Evolutionary conservation across 2,329 filamentous ascomycete species (phyloP).

Genomic region (Fusarium continuum): DNA sequence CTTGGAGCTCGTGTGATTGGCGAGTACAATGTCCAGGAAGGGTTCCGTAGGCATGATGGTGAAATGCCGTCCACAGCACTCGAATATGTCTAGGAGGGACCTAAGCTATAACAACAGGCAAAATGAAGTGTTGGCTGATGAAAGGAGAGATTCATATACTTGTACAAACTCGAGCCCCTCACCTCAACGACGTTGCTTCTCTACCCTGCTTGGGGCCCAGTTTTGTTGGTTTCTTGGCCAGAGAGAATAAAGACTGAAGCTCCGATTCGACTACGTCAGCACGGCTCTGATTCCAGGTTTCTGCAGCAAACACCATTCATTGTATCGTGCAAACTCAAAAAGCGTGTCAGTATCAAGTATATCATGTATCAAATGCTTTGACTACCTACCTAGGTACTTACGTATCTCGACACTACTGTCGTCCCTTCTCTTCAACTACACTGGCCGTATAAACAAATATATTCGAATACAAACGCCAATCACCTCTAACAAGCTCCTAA

Average conservation of each 20-base stretch:
- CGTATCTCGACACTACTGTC: neutral
- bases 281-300: conserved; percentile 18
- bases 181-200: neutral
- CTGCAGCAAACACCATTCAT: neutral
- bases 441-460: too few species aligned
- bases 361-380: neutral
- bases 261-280: conserved; percentile 21
- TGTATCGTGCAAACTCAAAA: neutral
- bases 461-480: neutral
- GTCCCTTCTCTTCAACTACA: neutral
- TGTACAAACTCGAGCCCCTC: conserved; percentile 9
- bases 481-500: neutral
- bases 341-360: too few species aligned
- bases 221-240: conserved; percentile 27
- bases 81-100: neutral
- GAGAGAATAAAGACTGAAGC: neutral
- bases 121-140: neutral
- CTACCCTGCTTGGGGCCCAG: conserved; percentile 28
- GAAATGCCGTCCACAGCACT: neutral
- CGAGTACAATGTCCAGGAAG: conserved; percentile 67
- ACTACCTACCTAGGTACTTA: neutral
- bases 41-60: conserved; percentile 28
- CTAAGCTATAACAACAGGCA: neutral
- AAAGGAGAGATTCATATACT: neutral
- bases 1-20: conserved; percentile 70